Evolutionary conservation across 2,329 filamentous ascomycete genomes (phyloP), one percentile per base, ranked within the genome.

Genomic region (Fusarium torreyae): DNA sequence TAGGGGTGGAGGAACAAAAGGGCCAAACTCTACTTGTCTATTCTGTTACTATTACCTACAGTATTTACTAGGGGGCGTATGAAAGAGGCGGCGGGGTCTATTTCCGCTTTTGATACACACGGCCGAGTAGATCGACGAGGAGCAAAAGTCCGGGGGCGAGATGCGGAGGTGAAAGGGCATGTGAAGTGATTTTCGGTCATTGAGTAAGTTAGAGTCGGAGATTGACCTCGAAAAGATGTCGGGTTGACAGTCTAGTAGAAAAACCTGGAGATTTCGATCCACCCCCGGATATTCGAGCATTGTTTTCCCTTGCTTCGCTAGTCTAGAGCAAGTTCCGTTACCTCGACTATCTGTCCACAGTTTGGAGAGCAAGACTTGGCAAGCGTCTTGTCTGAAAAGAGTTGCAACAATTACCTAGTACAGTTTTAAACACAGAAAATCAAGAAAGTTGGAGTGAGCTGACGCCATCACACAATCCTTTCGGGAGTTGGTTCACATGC

Each of bases 51-150:
- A 20, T 20, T 20, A 20, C 18, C 18, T 20, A 20, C 18, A 20
- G 18, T 13, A 6, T 31, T 38, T 31, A 38, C 33, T 15, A 44
- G 15, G 59, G 18, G 43, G 51, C 22, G 42, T 66, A 54, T 53
- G 28, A 18, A 34, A 31, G 20, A 34, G 42, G 44, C 31, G 40
- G 50, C 71, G 63, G 71, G 61, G n/a, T 24, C 26, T 40, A 51
- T 56, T 73, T 63, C 71, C 71, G 57, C 20, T 72, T 73, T 74
- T 20, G 71, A 65, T 22, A 61, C 71, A 72, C 71, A 74, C 67
- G 40, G 26, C 71, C 71, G 71, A 74, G 52, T 54, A 51, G 71
- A 68, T 72, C 70, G 69, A 72, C 69, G 65, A 57, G 60, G 60
- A 43, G 40, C 43, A 10, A 56, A 63, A 63, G 55, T 56, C 65